These are phyloP conservation scores for Aspergillus ochraceoroseus DNA, from an alignment of 2,329 filamentous ascomycete species.

Conservation along the genomic window DNA sequence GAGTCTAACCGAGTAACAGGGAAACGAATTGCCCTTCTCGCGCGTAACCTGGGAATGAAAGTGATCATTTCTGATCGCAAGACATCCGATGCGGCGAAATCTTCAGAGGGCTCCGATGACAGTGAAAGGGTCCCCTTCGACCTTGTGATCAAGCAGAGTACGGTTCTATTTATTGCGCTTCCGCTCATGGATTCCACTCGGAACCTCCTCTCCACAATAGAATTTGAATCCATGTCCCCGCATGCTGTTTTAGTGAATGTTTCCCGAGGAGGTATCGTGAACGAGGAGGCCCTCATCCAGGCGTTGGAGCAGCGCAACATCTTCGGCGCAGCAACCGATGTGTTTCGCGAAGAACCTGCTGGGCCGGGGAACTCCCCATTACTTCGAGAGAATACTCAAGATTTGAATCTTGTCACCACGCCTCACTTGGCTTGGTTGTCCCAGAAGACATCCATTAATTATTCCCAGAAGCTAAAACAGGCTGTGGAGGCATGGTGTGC, in stretches of 20 bases:
- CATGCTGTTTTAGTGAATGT: conserved; percentile 49
- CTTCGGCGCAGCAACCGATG: conserved; percentile 50
- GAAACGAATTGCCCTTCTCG: conserved; percentile 46
- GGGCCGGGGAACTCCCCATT: conserved; percentile 43
- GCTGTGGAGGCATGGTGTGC: conserved; percentile 47
- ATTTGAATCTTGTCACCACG: conserved; percentile 49
- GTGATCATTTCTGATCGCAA: conserved; percentile 49
- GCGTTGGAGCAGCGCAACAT: conserved; percentile 46
- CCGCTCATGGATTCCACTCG: conserved; percentile 32
- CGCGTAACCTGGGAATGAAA: conserved; percentile 46
- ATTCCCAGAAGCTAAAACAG: conserved; percentile 42
- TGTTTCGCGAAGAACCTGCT: conserved; percentile 48
- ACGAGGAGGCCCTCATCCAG: conserved; percentile 47
- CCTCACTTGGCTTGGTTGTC: conserved; percentile 55
- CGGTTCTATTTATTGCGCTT: conserved; percentile 31
- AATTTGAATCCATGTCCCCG: conserved; percentile 45
- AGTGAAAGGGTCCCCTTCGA: conserved; percentile 27
- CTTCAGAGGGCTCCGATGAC: conserved; percentile 5
- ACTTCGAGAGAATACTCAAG: conserved; percentile 41
- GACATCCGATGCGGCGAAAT: conserved; percentile 22
- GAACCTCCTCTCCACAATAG: conserved; percentile 34
- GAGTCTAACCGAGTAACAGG: conserved; percentile 16
- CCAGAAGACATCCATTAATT: conserved; percentile 46
- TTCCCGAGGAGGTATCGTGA: conserved; percentile 49
- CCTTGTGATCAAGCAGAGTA: conserved; percentile 27